Evolutionary conservation across 2,329 filamentous ascomycete genomes (phyloP), one percentile per base, ranked within the genome.

Genomic region (Aspergillus carbonarius): DNA sequence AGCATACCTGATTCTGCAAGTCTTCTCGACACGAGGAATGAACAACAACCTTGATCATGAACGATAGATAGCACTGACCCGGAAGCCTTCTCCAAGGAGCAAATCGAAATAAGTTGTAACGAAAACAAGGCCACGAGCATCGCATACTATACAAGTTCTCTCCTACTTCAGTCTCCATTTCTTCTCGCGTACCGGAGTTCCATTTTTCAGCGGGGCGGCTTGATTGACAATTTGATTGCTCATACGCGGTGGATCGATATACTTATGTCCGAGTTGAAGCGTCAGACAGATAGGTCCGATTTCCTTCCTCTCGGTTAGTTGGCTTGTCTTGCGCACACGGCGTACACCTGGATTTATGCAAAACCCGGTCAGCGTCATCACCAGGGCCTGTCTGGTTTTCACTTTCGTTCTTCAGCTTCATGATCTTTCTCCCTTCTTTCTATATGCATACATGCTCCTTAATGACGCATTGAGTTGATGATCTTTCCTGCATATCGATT

Each of bases 1-100:
- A 48, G 42, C 46, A 27, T 59, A 49, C 59, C n/a, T 25, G 51
- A 42, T 54, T 54, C 50, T 18, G 58, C 55, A 44, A 34, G 52
- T 58, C 35, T 59, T 60, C 52, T 47, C 54, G 37, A 58, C 55
- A 65, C 46, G 61, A 65, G 62, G 60, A 66, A 69, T 60, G 66
- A 70, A 62, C 56, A 55, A 63, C 60, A 57, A 61, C 57, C 62
- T 63, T 61, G 48, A 60, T 66, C 61, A 69, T 63, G 65, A 71
- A 65, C 65, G 66, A 71, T 71, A 72, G 69, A 71, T 64, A 68
- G 67, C 65, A 63, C 71, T 67, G 50, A 63, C 66, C 63, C 64
- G 54, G 63, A 64, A 59, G 23, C 57, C 17, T 48, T 57, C 60
- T 61, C 59, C 58, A 62, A 52, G 40, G 44, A 52, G 40, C 42